Evolutionary conservation across 257 asterid genomes (phyloP).

Genomic region (Solanum paucissectum): DNA sequence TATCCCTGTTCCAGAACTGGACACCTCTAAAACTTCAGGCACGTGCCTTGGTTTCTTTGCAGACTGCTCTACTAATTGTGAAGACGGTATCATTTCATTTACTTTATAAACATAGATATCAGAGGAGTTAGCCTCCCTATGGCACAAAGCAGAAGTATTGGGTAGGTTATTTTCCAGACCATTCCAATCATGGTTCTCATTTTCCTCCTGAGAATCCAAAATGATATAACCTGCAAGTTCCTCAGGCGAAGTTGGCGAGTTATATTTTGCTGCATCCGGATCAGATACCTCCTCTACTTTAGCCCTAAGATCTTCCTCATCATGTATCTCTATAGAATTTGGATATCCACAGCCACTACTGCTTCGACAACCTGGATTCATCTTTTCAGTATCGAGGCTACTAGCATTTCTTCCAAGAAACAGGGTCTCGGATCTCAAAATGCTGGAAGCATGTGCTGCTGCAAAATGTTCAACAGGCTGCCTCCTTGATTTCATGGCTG

Average conservation of each 20-base stretch:
- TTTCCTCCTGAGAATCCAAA: slow-evolving; percentile 4
- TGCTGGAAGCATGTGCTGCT: neutral
- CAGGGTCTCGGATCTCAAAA: neutral
- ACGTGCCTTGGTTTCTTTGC: neutral
- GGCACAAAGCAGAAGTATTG: neutral
- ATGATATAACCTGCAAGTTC: neutral
- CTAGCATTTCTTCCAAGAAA: neutral
- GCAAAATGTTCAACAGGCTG: slow-evolving; percentile 3
- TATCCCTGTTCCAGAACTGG: slow-evolving; percentile 9
- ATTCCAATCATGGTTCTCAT: neutral
- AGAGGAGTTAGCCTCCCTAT: neutral
- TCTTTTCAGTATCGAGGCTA: slow-evolving; percentile 4
- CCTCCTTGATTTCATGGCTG: slow-evolving; percentile 2
- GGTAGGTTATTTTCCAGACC: neutral
- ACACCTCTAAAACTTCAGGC: slow-evolving; percentile 7
- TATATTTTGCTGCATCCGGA: neutral
- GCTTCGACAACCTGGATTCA: neutral
- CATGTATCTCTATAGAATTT: slow-evolving; percentile 6
- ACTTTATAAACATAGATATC: neutral
- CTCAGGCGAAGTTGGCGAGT: neutral
- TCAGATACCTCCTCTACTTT: neutral
- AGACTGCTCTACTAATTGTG: slow-evolving; percentile 1
- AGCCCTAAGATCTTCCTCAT: slow-evolving; percentile 4
- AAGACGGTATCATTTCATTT: neutral
- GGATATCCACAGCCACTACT: neutral